phyloP scores from a whole-genome alignment of 148 eudicot species.

The Rhododendron vialii region DNA sequence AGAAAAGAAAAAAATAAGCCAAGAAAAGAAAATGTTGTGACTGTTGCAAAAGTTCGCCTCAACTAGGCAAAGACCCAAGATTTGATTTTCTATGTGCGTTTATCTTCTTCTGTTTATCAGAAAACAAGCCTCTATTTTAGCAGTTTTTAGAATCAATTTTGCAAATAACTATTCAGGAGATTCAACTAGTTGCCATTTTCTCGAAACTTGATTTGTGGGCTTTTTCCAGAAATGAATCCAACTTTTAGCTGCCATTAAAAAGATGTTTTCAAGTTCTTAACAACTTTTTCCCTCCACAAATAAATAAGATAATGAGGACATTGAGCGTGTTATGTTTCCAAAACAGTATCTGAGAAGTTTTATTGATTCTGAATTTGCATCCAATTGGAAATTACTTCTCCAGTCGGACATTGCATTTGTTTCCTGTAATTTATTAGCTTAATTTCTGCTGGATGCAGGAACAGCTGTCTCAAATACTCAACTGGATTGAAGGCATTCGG shows the following conservation, averaged over 20 bases:
- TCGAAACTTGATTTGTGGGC: not conserved
- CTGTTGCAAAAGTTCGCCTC: not conserved
- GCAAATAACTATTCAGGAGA: not conserved
- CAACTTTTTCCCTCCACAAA: not conserved
- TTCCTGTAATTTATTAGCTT: not conserved
- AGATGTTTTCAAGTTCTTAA: not conserved
- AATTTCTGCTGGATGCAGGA: conserved; percentile 9
- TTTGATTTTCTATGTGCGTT: not conserved
- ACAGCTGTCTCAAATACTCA: not conserved
- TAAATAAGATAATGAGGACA: not conserved
- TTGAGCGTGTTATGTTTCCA: not conserved
- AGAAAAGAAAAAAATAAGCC: not conserved
- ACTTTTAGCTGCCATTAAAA: not conserved
- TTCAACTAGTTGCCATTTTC: not conserved
- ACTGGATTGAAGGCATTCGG: not conserved
- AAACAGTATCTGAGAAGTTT: not conserved
- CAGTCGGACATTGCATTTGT: not conserved
- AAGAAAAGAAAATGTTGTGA: not conserved
- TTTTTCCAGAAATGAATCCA: not conserved
- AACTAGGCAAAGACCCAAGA: not conserved
- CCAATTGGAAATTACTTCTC: not conserved
- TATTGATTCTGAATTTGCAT: not conserved
- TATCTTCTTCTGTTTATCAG: not conserved
- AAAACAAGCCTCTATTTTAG: not conserved
- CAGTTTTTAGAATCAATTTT: not conserved